Percentiles rank a stretch among this genome's conserved stretches.
These are phyloP conservation scores for Allodekkera sacchari DNA, from an alignment of 805 yeast genomes.

Conservation along the genomic window DNA sequence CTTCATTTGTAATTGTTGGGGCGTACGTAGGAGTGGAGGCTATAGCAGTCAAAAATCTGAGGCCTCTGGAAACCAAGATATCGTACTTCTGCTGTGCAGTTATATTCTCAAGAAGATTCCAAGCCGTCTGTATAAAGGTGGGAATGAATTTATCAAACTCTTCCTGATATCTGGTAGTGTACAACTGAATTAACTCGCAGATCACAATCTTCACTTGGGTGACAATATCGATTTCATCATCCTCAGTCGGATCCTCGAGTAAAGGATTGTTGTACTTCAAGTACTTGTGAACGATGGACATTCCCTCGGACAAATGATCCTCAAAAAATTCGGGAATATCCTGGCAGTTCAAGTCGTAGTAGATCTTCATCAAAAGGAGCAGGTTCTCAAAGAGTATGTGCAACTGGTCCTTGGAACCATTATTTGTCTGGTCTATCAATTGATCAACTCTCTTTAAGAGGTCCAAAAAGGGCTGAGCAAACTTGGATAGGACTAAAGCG, in stretches of 20 bases:
- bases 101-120: conserved; percentile 63
- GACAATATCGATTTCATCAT: conserved; percentile 58
- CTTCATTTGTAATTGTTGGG: conserved; percentile 51
- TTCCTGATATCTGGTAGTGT: conserved; percentile 87
- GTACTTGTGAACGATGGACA: conserved; percentile 78
- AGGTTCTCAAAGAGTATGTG: conserved; percentile 59
- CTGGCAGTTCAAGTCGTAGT: conserved; percentile 92
- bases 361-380: conserved; percentile 66
- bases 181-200: conserved; percentile 76
- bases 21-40: conserved; percentile 62
- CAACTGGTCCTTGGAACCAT: conserved; percentile 34
- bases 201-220: conserved; percentile 73
- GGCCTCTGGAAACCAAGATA: conserved; percentile 69
- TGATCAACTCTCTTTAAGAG: conserved; percentile 61
- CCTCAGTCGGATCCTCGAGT: conserved; percentile 51
- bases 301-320: conserved; percentile 70
- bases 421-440: conserved; percentile 39
- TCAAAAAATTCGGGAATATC: conserved; percentile 98
- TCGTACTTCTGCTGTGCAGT: conserved; percentile 76
- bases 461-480: conserved; percentile 70
- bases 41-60: conserved; percentile 76
- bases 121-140: conserved; percentile 71
- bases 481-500: conserved; percentile 75
- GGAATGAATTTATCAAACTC: conserved; percentile 75
- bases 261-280: conserved; percentile 50